phyloP scores from a whole-genome alignment of 352 stramenopile species.

The Phytophthora hybrid region DNA sequence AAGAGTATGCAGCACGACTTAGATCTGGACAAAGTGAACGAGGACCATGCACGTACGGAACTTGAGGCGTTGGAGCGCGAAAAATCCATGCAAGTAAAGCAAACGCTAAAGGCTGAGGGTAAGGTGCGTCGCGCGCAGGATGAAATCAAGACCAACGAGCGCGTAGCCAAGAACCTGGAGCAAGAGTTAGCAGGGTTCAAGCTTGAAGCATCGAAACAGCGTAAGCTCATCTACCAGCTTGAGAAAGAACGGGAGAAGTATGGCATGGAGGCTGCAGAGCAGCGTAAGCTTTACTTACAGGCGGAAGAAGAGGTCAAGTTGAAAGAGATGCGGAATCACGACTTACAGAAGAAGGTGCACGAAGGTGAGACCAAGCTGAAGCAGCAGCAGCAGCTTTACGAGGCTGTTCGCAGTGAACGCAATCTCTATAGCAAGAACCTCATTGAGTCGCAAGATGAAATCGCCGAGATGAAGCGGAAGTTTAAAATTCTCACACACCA shows the following conservation, averaged over 20 bases:
- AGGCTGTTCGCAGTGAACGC: slow-evolving; percentile 93
- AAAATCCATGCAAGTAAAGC: slow-evolving; percentile 86
- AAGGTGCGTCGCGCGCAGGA: slow-evolving; percentile 89
- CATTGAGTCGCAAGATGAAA: slow-evolving; percentile 96
- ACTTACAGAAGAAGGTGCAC: slow-evolving; percentile 89
- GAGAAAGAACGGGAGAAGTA: slow-evolving; percentile 95
- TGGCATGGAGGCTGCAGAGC: slow-evolving; percentile 86
- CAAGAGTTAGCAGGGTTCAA: slow-evolving; percentile 88
- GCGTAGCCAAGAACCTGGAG: slow-evolving; percentile 89
- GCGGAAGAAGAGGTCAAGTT: slow-evolving; percentile 84
- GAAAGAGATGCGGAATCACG: slow-evolving; percentile 84
- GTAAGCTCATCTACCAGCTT: slow-evolving; percentile 92
- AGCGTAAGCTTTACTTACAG: slow-evolving; percentile 86
- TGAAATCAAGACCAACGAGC: slow-evolving; percentile 94
- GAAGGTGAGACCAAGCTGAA: slow-evolving; percentile 95
- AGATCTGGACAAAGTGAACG: slow-evolving; percentile 81
- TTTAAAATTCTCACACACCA: slow-evolving; percentile 98
- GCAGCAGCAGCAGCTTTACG: slow-evolving; percentile 97
- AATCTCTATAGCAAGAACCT: slow-evolving; percentile 98
- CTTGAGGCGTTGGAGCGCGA: slow-evolving; percentile 90
- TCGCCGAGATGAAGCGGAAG: slow-evolving; percentile 96
- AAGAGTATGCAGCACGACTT: slow-evolving; percentile 86
- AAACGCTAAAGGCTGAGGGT: slow-evolving; percentile 83
- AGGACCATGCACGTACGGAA: slow-evolving; percentile 77
- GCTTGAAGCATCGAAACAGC: slow-evolving; percentile 86